A percentile compares a stretch with the other conserved stretches of the same genome.
Evolutionary conservation across 2,329 filamentous ascomycete species (phyloP).

Genomic region (Exserohilum rostratum): DNA sequence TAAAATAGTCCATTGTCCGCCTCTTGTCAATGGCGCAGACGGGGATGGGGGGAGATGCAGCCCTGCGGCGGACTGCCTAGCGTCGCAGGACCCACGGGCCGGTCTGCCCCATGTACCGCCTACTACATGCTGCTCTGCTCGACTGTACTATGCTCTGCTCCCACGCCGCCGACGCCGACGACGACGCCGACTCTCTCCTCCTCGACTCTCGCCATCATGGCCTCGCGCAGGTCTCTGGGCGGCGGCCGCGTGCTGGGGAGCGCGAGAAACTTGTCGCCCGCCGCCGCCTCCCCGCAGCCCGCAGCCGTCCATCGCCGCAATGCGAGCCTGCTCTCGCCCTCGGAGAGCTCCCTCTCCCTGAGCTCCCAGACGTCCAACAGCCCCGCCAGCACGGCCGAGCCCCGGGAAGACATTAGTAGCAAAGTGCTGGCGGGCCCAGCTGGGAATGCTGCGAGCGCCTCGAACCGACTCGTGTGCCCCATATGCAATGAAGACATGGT

Average conservation of each 20-base stretch:
- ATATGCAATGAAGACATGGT: slow-evolving; percentile 99
- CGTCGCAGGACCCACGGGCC: slow-evolving; percentile 21
- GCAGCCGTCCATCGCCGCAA: slow-evolving; percentile 44
- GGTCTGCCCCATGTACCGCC: slow-evolving; percentile 21
- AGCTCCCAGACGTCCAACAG: slow-evolving; percentile 77
- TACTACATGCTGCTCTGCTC: background rate
- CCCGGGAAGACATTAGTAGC: slow-evolving; percentile 75
- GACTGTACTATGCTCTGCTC: slow-evolving; percentile 2
- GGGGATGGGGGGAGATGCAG: background rate
- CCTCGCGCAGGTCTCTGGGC: slow-evolving; percentile 71
- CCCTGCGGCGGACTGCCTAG: slow-evolving; percentile 22
- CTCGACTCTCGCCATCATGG: slow-evolving; percentile 38
- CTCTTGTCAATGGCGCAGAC: background rate
- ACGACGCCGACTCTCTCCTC: slow-evolving; percentile 2
- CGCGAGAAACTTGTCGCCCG: slow-evolving; percentile 79
- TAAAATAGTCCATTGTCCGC: no score
- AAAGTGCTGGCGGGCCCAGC: slow-evolving; percentile 75
- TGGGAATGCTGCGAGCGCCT: slow-evolving; percentile 62
- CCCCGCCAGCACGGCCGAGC: slow-evolving; percentile 70
- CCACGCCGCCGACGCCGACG: slow-evolving; percentile 26
- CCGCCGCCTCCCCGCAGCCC: slow-evolving; percentile 51
- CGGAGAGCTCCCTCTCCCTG: slow-evolving; percentile 76
- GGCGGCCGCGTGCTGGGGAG: slow-evolving; percentile 90
- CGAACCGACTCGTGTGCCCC: slow-evolving; percentile 82
- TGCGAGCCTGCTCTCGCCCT: slow-evolving; percentile 64